Conservation (phyloP, 2,329 filamentous ascomycete species). For the Neoscytalidium dimidiatum region DNA sequence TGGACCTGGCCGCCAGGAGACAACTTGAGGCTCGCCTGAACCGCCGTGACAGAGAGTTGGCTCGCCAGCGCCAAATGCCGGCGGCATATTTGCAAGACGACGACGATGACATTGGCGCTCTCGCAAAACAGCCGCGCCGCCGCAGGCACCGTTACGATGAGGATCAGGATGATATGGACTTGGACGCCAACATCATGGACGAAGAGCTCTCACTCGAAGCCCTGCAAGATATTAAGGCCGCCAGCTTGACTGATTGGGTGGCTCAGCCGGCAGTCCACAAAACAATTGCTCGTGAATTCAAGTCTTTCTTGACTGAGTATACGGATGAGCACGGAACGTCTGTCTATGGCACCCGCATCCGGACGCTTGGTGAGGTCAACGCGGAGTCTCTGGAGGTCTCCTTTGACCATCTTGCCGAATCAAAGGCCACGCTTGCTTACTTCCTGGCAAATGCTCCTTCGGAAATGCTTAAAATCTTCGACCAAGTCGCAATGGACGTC, state of each 20-base stretch:
- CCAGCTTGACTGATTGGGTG: slow-evolving; percentile 94
- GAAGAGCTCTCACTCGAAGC: slow-evolving; percentile 92
- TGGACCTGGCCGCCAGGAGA: slow-evolving; percentile 67
- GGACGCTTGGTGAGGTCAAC: slow-evolving; percentile 95
- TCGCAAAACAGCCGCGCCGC: slow-evolving; percentile 81
- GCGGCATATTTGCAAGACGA: slow-evolving; percentile 77
- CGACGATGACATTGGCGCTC: slow-evolving; percentile 79
- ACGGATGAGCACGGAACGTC: slow-evolving; percentile 86
- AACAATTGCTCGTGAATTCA: slow-evolving; percentile 95
- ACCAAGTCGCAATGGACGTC: slow-evolving; percentile 94
- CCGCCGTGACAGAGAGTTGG: slow-evolving; percentile 72
- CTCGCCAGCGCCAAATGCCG: slow-evolving; percentile 66
- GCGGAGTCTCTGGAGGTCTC: slow-evolving; percentile 95
- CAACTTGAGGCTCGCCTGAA: slow-evolving; percentile 73
- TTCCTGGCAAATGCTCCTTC: slow-evolving; percentile 93
- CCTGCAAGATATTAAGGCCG: slow-evolving; percentile 87
- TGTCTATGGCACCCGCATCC: slow-evolving; percentile 91
- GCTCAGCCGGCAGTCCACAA: slow-evolving; percentile 85
- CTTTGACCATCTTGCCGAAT: slow-evolving; percentile 85
- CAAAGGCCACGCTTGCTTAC: slow-evolving; percentile 91
- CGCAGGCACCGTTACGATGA: slow-evolving; percentile 92
- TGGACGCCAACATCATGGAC: slow-evolving; percentile 92
- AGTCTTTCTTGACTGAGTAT: slow-evolving; percentile 94
- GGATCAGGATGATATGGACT: slow-evolving; percentile 83
- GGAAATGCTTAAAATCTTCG: slow-evolving; percentile 95